These are phyloP conservation scores for Ogataea kodamae DNA, from an alignment of 805 yeast genomes.

Conservation along the genomic window DNA sequence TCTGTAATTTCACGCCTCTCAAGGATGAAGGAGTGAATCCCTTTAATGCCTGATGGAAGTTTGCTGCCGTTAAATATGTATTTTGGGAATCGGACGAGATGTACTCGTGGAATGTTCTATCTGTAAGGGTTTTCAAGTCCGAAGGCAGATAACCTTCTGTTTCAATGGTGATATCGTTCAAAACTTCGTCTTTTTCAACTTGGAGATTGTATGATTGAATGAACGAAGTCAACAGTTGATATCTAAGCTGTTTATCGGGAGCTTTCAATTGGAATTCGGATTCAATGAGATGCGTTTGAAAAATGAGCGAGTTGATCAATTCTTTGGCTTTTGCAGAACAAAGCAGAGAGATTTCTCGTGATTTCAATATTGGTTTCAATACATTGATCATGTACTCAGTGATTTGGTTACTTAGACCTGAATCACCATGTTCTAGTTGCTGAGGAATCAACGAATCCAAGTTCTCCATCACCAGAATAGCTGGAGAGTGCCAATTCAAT, in stretches of 20 bases:
- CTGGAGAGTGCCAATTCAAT: constrained; percentile 67
- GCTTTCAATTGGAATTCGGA: constrained; percentile 56
- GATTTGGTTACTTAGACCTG: constrained; percentile 58
- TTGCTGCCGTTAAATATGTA: constrained; percentile 23
- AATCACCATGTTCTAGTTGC: constrained; percentile 55
- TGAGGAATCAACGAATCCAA: constrained; percentile 69
- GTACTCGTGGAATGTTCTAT: constrained; percentile 59
- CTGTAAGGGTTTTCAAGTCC: constrained; percentile 70
- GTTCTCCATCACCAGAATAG: constrained; percentile 73
- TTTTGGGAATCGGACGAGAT: constrained; percentile 15
- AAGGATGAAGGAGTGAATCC: constrained; percentile 78
- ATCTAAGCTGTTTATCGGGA: constrained; percentile 55
- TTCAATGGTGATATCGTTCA: constrained; percentile 55
- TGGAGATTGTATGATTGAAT: constrained; percentile 25
- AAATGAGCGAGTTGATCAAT: constrained; percentile 54
- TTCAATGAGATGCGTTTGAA: constrained; percentile 69
- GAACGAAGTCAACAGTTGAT: constrained; percentile 37
- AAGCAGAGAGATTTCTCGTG: constrained; percentile 53
- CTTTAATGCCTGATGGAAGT: constrained; percentile 55
- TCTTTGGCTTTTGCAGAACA: constrained; percentile 65
- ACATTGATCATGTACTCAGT: constrained; percentile 53
- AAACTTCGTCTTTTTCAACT: constrained; percentile 40
- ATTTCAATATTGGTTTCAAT: constrained; percentile 41
- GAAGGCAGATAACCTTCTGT: constrained; percentile 90
- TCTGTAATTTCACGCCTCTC: constrained; percentile 83